Conservation (phyloP, 2,329 filamentous ascomycete species). For the Zarea fungicola region DNA sequence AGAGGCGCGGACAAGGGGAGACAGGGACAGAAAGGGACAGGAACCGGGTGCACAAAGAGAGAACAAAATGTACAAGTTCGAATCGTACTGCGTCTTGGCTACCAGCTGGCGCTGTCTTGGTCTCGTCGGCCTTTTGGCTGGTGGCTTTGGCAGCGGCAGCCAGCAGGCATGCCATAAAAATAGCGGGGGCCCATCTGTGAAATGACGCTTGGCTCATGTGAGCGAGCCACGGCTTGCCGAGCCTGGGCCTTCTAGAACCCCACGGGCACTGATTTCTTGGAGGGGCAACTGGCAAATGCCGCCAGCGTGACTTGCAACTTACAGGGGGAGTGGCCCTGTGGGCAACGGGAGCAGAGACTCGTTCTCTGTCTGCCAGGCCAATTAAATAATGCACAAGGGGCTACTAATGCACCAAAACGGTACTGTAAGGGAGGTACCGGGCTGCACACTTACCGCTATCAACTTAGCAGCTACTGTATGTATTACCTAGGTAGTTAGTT, state of each 20-base stretch:
- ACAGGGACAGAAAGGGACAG: neutral
- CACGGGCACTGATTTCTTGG: neutral
- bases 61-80: neutral
- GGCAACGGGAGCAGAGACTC: too few relatives aligned
- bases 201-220: constrained; percentile 7
- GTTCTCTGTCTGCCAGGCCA: too few relatives aligned
- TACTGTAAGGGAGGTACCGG: too few relatives aligned
- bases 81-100: constrained; percentile 3
- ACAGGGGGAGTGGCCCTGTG: too few relatives aligned
- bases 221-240: constrained; percentile 8
- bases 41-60: neutral
- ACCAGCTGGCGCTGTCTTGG: neutral
- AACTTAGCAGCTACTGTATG: neutral
- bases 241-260: too few relatives aligned
- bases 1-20: neutral
- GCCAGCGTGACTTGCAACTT: too few relatives aligned
- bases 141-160: too few relatives aligned
- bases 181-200: constrained; percentile 1
- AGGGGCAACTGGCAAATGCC: too few relatives aligned
- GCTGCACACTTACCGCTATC: too few relatives aligned
- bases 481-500: neutral
- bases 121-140: constrained; percentile 8
- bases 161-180: neutral
- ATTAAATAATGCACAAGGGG: too few relatives aligned
- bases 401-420: too few relatives aligned